Evolutionary conservation across 2,329 filamentous ascomycete species (phyloP).

Genomic region (Hansfordia pulvinata): DNA sequence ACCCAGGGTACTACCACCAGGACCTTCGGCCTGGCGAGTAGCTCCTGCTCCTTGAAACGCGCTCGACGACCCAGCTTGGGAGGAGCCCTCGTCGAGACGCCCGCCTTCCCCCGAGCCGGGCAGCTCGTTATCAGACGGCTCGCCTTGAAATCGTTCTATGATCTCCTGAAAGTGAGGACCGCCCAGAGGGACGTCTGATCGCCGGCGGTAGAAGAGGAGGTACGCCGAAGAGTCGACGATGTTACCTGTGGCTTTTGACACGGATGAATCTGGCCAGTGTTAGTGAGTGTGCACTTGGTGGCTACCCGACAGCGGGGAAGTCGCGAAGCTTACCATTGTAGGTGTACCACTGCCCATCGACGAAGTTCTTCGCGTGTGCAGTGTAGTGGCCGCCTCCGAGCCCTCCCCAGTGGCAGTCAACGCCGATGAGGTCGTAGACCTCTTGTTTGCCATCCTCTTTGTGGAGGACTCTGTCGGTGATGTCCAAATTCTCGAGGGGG

Average conservation of each 20-base stretch:
- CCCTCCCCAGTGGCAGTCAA: slow-evolving; percentile 91
- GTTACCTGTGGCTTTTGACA: slow-evolving; percentile 45
- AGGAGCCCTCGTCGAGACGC: slow-evolving; percentile 74
- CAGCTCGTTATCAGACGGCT: slow-evolving; percentile 29
- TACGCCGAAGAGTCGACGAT: slow-evolving; percentile 73
- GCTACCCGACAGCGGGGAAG: too few relatives aligned
- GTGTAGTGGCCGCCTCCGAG: slow-evolving; percentile 95
- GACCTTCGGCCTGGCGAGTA: slow-evolving; percentile 53
- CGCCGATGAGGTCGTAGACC: slow-evolving; percentile 85
- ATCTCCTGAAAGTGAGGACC: slow-evolving; percentile 63
- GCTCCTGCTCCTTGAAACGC: slow-evolving; percentile 66
- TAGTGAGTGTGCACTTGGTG: slow-evolving; percentile 16
- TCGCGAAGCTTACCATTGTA: slow-evolving; percentile 98
- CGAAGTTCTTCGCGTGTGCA: slow-evolving; percentile 84
- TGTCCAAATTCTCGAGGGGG: slow-evolving; percentile 74
- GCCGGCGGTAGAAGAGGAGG: slow-evolving; percentile 87
- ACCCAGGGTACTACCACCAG: slow-evolving; percentile 42
- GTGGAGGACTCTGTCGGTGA: slow-evolving; percentile 66
- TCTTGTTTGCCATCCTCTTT: slow-evolving; percentile 70
- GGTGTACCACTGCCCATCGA: slow-evolving; percentile 83
- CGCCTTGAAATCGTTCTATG: slow-evolving; percentile 46
- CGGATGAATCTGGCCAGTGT: slow-evolving; percentile 55
- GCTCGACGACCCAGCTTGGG: slow-evolving; percentile 85
- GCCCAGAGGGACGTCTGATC: slow-evolving; percentile 64
- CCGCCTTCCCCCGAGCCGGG: slow-evolving; percentile 61